Conservation (phyloP, 2,329 filamentous ascomycete genomes). For the Trichoderma sp. region DNA sequence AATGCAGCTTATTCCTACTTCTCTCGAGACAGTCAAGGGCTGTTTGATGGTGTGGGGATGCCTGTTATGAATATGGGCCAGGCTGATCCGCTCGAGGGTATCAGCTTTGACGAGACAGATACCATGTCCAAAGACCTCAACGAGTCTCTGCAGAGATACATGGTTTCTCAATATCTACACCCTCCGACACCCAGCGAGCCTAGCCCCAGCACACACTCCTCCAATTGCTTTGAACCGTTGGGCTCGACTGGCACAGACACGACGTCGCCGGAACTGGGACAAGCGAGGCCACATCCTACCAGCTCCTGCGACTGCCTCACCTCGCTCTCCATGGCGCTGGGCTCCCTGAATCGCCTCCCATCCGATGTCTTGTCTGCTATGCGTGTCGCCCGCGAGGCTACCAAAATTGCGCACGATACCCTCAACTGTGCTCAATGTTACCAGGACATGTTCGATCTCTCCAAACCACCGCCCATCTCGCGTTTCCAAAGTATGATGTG, state of each 20-base stretch:
- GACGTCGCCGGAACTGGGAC: not conserved
- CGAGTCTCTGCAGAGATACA: conserved; percentile 29
- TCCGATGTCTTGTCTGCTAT: conserved; percentile 47
- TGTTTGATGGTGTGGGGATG: conserved; percentile 13
- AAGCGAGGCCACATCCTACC: conserved; percentile 29
- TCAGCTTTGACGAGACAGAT: conserved; percentile 36
- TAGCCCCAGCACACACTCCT: conserved; percentile 28
- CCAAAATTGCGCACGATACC: conserved; percentile 49
- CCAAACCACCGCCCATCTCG: conserved; percentile 43
- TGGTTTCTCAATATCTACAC: conserved; percentile 25
- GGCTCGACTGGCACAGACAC: not conserved
- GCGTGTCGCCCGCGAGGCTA: conserved; percentile 46
- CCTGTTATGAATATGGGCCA: conserved; percentile 25
- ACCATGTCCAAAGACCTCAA: conserved; percentile 33
- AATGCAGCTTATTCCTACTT: not conserved
- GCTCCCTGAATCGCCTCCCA: conserved; percentile 49
- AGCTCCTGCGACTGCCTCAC: conserved; percentile 48
- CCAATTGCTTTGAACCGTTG: conserved; percentile 14
- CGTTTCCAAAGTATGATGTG: conserved; percentile 59
- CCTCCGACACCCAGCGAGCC: conserved; percentile 24
- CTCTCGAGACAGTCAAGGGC: not conserved
- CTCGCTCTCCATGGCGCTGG: conserved; percentile 50
- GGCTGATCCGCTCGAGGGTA: conserved; percentile 32
- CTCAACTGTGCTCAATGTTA: conserved; percentile 53
- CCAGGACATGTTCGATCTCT: conserved; percentile 36